These are phyloP conservation scores for Fusarium avenaceum DNA, from an alignment of 2,329 filamentous ascomycete species.

Conservation along the genomic window DNA sequence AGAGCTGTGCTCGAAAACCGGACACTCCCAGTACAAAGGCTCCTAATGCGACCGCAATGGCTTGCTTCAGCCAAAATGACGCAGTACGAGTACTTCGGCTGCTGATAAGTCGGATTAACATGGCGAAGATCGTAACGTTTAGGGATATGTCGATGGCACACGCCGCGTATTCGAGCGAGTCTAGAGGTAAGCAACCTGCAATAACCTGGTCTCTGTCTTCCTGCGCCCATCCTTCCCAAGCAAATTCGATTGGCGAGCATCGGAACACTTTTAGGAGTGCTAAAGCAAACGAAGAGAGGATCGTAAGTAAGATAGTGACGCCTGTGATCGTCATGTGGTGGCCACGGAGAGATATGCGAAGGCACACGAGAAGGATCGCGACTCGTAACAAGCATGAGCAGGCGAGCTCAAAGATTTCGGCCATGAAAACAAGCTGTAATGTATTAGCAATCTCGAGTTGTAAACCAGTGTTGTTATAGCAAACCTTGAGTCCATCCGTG, in stretches of 20 bases:
- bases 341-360: conserved; percentile 54
- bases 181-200: conserved; percentile 41
- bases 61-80: conserved; percentile 61
- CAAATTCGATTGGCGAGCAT: conserved; percentile 56
- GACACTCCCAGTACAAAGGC: conserved; percentile 57
- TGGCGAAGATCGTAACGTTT: conserved; percentile 59
- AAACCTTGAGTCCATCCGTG: conserved; percentile 35
- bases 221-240: conserved; percentile 48
- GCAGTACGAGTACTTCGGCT: conserved; percentile 55
- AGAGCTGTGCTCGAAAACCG: conserved; percentile 54
- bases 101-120: conserved; percentile 59
- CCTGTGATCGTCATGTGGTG: conserved; percentile 53
- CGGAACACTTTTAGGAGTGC: conserved; percentile 58
- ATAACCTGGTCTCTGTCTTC: conserved; percentile 14
- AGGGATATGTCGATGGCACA: conserved; percentile 62
- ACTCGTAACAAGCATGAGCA: conserved; percentile 57
- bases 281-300: conserved; percentile 54
- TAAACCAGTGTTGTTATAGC: neutral
- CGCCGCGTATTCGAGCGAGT: conserved; percentile 57
- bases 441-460: conserved; percentile 6
- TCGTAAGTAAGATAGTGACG: conserved; percentile 52
- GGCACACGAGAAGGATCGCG: conserved; percentile 56
- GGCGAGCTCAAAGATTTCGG: conserved; percentile 55
- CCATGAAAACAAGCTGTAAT: conserved; percentile 49
- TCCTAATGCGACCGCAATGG: conserved; percentile 61